Evolutionary conservation across 2,329 filamentous ascomycete genomes (phyloP).

Genomic region (Dactylellina cionopaga): DNA sequence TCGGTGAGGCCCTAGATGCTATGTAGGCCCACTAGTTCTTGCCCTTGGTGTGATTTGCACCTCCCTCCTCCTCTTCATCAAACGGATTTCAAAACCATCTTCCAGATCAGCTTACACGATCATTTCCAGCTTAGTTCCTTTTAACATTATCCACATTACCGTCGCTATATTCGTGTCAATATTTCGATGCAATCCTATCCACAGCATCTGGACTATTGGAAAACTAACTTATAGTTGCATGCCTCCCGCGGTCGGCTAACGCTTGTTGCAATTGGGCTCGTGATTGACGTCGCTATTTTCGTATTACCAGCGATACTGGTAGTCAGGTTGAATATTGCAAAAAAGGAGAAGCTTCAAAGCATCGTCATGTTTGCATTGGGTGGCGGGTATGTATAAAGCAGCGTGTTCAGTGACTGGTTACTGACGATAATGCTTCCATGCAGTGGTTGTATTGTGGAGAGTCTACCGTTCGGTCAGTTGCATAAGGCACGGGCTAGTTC

Average conservation of each 20-base stretch:
- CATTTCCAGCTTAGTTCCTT: background rate
- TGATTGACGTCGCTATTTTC: conserved; percentile 20
- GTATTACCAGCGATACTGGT: conserved; percentile 11
- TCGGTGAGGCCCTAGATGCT: background rate
- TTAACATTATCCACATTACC: too few relatives aligned
- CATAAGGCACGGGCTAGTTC: background rate
- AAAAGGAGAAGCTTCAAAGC: too few relatives aligned
- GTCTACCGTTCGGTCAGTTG: conserved; percentile 2
- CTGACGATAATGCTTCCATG: background rate
- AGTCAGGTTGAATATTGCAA: conserved; percentile 10
- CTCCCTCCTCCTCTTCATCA: conserved; percentile 18
- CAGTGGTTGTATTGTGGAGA: conserved; percentile 21
- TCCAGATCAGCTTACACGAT: background rate
- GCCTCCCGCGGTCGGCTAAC: background rate
- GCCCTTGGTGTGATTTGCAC: conserved; percentile 11
- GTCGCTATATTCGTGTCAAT: too few relatives aligned
- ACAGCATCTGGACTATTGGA: background rate
- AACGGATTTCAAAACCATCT: background rate
- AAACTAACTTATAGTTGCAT: background rate
- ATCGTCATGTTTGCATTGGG: conserved; percentile 26
- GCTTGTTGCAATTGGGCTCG: conserved; percentile 6
- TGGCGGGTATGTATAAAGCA: conserved; percentile 12
- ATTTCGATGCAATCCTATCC: too few relatives aligned
- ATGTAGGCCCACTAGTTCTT: conserved; percentile 7
- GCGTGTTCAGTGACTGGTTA: background rate